phyloP scores from a whole-genome alignment of 2,329 filamentous ascomycete species.

The Fusarium buxicola region DNA sequence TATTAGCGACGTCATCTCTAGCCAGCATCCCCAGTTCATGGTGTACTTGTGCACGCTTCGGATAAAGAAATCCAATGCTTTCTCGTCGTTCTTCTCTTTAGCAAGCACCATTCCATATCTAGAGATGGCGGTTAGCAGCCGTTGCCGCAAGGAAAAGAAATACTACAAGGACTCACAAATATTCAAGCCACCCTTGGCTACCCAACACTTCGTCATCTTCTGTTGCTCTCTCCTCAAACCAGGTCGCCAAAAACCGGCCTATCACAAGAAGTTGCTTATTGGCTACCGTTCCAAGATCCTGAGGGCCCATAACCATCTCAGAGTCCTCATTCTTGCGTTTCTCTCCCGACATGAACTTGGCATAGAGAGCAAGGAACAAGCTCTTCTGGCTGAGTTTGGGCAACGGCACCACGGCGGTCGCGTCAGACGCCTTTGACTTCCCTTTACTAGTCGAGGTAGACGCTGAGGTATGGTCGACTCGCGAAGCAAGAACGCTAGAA shows the following conservation, averaged over 20 bases:
- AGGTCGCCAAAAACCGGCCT: constrained; percentile 80
- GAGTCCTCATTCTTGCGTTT: constrained; percentile 96
- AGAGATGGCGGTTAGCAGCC: constrained; percentile 5
- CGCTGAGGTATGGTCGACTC: constrained; percentile 51
- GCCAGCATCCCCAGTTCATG: constrained; percentile 98
- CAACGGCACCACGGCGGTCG: constrained; percentile 49
- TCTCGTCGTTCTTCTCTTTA: constrained; percentile 89
- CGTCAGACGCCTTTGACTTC: constrained; percentile 58
- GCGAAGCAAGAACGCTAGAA: constrained; percentile 70
- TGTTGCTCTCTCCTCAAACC: constrained; percentile 76
- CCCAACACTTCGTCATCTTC: constrained; percentile 69
- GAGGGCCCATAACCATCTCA: constrained; percentile 95
- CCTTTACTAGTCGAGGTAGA: constrained; percentile 68
- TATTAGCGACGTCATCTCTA: constrained; percentile 87
- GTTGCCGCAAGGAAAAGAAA: neutral
- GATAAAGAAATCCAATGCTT: constrained; percentile 88
- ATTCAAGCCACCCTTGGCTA: constrained; percentile 94
- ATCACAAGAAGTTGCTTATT: constrained; percentile 88
- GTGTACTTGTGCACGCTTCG: constrained; percentile 89
- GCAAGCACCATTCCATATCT: constrained; percentile 89
- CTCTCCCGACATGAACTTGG: constrained; percentile 92
- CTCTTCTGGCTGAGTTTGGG: constrained; percentile 86
- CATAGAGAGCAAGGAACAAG: constrained; percentile 90
- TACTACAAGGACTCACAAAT: constrained; percentile 64
- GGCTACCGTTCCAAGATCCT: constrained; percentile 83